Conservation (phyloP, 352 stramenopile genomes). For the Pythium plurisporium region DNA sequence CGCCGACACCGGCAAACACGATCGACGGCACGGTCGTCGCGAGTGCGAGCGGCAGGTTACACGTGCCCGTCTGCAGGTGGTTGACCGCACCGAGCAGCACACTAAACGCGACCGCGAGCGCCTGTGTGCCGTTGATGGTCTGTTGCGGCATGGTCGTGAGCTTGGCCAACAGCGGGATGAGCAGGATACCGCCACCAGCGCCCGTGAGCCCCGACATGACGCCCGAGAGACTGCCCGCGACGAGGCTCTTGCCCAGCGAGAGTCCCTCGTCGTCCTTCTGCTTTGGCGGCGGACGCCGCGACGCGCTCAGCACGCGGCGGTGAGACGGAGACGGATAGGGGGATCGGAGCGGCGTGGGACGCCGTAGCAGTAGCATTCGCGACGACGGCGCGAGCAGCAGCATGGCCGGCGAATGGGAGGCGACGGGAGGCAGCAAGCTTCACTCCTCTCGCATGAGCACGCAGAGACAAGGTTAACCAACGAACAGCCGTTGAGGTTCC, state of each 20-base stretch:
- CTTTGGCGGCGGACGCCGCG: neutral
- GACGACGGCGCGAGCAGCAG: neutral
- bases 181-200: constrained; percentile 61
- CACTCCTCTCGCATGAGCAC: too few species aligned
- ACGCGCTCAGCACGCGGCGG: neutral
- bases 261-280: neutral
- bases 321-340: neutral
- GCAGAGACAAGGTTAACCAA: too few species aligned
- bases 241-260: neutral
- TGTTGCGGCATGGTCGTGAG: constrained; percentile 73
- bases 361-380: neutral
- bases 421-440: too few species aligned
- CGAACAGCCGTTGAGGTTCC: too few species aligned
- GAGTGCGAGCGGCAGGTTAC: constrained; percentile 69
- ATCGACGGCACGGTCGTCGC: constrained; percentile 63
- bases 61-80: constrained; percentile 51
- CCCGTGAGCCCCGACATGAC: constrained; percentile 69
- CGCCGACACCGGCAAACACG: constrained; percentile 65
- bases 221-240: constrained; percentile 45
- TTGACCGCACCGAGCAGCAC: constrained; percentile 61
- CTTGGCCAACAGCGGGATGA: constrained; percentile 74
- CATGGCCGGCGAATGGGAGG: too few species aligned
- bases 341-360: neutral
- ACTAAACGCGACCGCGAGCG: constrained; percentile 63
- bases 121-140: constrained; percentile 74